Evolutionary conservation across 192 early-diverging fungal species (phyloP), one percentile per base, ranked within the genome.

Genomic region (Coemansia sp.): DNA sequence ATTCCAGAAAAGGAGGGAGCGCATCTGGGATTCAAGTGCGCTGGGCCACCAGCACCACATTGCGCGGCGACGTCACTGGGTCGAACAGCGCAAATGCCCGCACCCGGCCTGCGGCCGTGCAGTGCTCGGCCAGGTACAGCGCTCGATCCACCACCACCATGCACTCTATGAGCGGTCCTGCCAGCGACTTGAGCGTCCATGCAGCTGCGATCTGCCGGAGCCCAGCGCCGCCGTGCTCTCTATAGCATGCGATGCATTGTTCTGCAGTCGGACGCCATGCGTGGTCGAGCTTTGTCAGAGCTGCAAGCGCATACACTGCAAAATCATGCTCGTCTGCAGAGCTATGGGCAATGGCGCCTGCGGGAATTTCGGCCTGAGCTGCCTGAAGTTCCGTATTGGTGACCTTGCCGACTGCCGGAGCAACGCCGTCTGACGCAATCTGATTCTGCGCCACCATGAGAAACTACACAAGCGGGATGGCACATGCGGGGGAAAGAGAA

Each of bases 181-280:
- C 65, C 72, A 96, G 70, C 1, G 89, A 84, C 38, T 90, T 71
- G 38, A 96, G 72, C 37, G 93, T 92, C 93, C 94, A 96, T 21
- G 89, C 85, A 12, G 88, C 84, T 2, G 90, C 88, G 59, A 96
- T 85, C 64, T 87, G 85, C 50, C 61, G 69, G 45, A 86, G 71
- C 35, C 81, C 69, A 14, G 63, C 54, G n/a, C 51, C 37, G 19
- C 72, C 58, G 21, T 71, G 72, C 53, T 59, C 54, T 22, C 72
- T 72, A 7, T 82, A 50, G 57, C 75, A 79, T 23, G 57, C 62
- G 45, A 62, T 45, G 55, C 71, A 76, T 45, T 71, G 61, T 45
- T 61, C 63, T 37, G 72, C 55, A 6, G 59, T 63, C n/a, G 76
- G 76, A 9, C 59, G 63, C 76, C 76, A 79, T 10, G 76, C 60